Evolutionary conservation across 768 basidiomycete genomes (phyloP).

Genomic region (Termitomyces sp.): DNA sequence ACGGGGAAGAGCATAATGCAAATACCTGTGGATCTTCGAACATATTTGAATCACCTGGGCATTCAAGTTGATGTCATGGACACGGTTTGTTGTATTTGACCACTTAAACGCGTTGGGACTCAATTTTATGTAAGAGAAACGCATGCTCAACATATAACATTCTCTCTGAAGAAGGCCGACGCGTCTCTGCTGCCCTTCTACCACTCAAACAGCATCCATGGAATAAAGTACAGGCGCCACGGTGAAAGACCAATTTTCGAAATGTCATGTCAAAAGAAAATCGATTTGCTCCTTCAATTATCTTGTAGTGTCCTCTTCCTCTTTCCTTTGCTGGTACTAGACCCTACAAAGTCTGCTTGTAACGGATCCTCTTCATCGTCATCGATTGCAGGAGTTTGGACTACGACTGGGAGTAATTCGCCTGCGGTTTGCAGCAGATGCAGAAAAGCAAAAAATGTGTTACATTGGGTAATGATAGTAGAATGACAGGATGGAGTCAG

Average conservation of each 20-base stretch:
- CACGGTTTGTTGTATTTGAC: slow-evolving; percentile 45
- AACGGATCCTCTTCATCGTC: slow-evolving; percentile 55
- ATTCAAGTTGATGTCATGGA: slow-evolving; percentile 90
- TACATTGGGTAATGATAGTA: slow-evolving; percentile 10
- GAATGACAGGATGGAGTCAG: slow-evolving; percentile 7
- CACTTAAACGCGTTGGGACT: background rate
- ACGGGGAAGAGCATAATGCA: slow-evolving; percentile 72
- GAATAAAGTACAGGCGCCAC: slow-evolving; percentile 29
- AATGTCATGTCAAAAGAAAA: background rate
- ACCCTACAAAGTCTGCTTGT: slow-evolving; percentile 17
- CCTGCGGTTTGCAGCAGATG: slow-evolving; percentile 32
- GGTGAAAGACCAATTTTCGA: background rate
- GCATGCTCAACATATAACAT: slow-evolving; percentile 96
- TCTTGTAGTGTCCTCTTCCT: slow-evolving; percentile 58
- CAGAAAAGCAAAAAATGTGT: slow-evolving; percentile 12
- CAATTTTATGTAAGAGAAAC: slow-evolving; percentile 56
- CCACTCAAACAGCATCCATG: slow-evolving; percentile 56
- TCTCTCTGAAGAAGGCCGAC: slow-evolving; percentile 87
- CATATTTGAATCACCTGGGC: slow-evolving; percentile 68
- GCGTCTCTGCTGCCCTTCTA: slow-evolving; percentile 87
- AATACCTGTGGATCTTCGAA: slow-evolving; percentile 61
- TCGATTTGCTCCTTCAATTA: slow-evolving; percentile 9
- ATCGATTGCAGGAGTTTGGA: slow-evolving; percentile 48
- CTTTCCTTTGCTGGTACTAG: slow-evolving; percentile 52
- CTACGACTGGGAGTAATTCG: slow-evolving; percentile 52